Evolutionary conservation across 75 land plant genomes (phyloP), one percentile per base, ranked within the genome.

Genomic region (Cupressus sempervirens): DNA sequence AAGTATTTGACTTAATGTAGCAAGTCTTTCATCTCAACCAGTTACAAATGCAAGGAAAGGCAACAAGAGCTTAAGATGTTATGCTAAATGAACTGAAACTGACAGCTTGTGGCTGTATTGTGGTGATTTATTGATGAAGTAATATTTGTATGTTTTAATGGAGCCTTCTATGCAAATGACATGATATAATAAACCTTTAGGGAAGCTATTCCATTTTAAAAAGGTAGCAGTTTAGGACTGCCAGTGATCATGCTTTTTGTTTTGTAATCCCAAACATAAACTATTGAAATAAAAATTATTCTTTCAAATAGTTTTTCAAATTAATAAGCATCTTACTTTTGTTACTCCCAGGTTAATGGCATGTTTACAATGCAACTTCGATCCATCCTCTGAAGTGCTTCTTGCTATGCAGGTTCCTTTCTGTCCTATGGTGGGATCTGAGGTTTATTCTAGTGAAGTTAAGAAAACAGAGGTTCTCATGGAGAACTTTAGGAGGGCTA

Each of bases 401-500:
- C 45, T 41, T 82, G 45, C 18, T 75, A 7, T 85, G 12, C 83
- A 97, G 99, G 99, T 97, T 84, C 99, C 99, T 8, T 97, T 97
- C 70, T 97, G 99, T 84, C 99, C 99, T 26, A 97, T 97, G 99
- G 99, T 97, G 83, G 99, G 99, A 16, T 97, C 99, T 35, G 99
- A 97, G 84, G 99, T 97, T 11, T 97, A 94, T 86, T 97, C 99
- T 41, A 92, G 96, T 36, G 99, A 97, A 87, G 99, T 97, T 2
- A 97, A 97, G 88, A 97, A 97, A 84, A 97, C 99, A 45, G 99
- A 96, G 89, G 93, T 97, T 62, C 93, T 97, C 35, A 97, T 97
- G 99, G 99, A 97, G 86, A 94, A 97, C 89, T 97, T 97, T 62
- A 90, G 99, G 77, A 89, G 98, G 58, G 95, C 99, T 29, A 97